Evolutionary conservation across 139 green algal genomes (phyloP).

Genomic region (Microglena sp.): DNA sequence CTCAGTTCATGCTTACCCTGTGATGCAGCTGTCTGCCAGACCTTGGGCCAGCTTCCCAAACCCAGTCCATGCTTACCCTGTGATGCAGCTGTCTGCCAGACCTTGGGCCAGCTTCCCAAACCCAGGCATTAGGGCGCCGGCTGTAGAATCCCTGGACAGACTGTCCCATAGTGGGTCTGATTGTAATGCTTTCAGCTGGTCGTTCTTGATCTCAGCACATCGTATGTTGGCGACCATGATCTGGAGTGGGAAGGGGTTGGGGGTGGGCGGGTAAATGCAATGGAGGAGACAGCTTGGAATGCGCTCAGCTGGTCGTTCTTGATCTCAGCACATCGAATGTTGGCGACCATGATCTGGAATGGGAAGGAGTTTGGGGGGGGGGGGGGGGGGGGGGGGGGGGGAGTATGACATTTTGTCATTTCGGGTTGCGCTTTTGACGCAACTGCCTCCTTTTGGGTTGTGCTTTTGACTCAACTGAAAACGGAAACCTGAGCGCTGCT

Average conservation of each 20-base stretch:
- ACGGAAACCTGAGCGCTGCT: too few relatives aligned
- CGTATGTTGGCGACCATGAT: slow-evolving; percentile 96
- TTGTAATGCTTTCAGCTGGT: slow-evolving; percentile 52
- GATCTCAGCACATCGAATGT: slow-evolving; percentile 89
- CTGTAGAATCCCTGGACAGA: too few relatives aligned
- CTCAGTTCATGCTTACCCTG: too few relatives aligned
- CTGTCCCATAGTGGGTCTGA: too few relatives aligned
- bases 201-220: slow-evolving; percentile 76
- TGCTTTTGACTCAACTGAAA: too few relatives aligned
- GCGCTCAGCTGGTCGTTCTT: slow-evolving; percentile 48
- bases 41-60: slow-evolving; percentile 43
- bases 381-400: background rate
- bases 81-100: slow-evolving; percentile 62
- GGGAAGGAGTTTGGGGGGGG: background rate
- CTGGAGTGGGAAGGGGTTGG: slow-evolving; percentile 21
- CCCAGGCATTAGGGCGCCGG: slow-evolving; percentile 32
- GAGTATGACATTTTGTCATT: background rate
- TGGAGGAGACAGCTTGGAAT: slow-evolving; percentile 38
- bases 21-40: background rate
- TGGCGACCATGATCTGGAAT: slow-evolving; percentile 90
- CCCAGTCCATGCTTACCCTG: slow-evolving; percentile 38
- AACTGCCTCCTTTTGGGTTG: too few relatives aligned
- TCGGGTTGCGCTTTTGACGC: background rate
- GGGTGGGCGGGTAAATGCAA: background rate
- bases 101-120: slow-evolving; percentile 43